Conservation (phyloP, 2,329 filamentous ascomycete species). For the Aspergillus cejpii region DNA sequence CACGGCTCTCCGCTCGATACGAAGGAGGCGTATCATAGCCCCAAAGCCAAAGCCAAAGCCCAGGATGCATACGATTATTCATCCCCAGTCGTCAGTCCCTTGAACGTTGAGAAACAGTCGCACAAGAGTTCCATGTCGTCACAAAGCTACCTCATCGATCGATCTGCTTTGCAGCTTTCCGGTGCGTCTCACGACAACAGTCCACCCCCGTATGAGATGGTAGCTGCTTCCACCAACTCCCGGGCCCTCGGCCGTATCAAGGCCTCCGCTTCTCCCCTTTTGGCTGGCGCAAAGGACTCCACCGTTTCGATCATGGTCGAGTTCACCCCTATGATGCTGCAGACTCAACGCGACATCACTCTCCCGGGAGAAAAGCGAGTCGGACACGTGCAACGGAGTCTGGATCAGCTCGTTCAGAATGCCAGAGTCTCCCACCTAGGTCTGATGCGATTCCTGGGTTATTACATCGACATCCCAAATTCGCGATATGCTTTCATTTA, state of each 20-base stretch:
- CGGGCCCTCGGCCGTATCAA: constrained; percentile 38
- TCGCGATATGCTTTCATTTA: constrained; percentile 57
- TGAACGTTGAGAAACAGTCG: constrained; percentile 17
- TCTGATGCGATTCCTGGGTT: constrained; percentile 43
- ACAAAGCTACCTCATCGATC: constrained; percentile 36
- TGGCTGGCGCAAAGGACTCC: constrained; percentile 29
- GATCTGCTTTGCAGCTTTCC: constrained; percentile 36
- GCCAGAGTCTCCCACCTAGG: constrained; percentile 38
- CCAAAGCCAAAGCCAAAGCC: constrained; percentile 21
- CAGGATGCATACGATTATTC: constrained; percentile 23
- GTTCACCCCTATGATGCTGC: constrained; percentile 38
- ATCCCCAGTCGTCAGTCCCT: constrained; percentile 5
- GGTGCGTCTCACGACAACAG: constrained; percentile 36
- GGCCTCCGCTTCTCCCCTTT: constrained; percentile 32
- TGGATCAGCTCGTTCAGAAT: constrained; percentile 39
- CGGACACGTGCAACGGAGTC: constrained; percentile 33
- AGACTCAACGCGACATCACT: constrained; percentile 26
- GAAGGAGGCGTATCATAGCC: constrained; percentile 21
- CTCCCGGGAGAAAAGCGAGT: constrained; percentile 28
- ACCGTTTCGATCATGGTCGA: constrained; percentile 39
- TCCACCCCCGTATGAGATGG: constrained; percentile 39
- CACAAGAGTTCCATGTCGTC: constrained; percentile 22
- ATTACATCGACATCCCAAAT: constrained; percentile 51
- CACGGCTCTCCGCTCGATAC: constrained; percentile 35
- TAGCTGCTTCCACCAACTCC: constrained; percentile 39